A percentile compares a stretch with the other conserved stretches of the same genome.
These are phyloP conservation scores for Paecilomyces sp. DNA, from an alignment of 2,329 filamentous ascomycete genomes.

Conservation along the genomic window DNA sequence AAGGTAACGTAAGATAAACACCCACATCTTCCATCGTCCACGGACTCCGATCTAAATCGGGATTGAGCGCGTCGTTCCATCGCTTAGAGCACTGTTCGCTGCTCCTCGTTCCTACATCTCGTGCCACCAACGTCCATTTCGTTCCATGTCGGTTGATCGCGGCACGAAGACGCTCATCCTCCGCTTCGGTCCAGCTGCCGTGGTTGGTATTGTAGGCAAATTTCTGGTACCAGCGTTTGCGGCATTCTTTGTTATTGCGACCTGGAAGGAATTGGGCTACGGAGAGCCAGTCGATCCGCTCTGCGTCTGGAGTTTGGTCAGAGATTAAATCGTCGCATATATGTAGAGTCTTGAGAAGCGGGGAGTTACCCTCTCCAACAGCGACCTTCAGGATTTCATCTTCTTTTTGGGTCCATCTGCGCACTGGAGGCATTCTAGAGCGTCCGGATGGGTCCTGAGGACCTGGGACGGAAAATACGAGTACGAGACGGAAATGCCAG, in stretches of 20 bases:
- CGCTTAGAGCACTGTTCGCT: conserved; percentile 9
- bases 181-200: conserved; percentile 5
- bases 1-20: background rate
- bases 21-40: conserved; percentile 5
- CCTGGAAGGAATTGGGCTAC: conserved; percentile 7
- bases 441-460: no score
- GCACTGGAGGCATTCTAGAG: background rate
- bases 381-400: background rate
- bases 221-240: conserved; percentile 9
- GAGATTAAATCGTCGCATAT: background rate
- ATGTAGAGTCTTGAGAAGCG: background rate
- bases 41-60: conserved; percentile 6
- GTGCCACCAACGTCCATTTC: conserved; percentile 9
- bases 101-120: conserved; percentile 7
- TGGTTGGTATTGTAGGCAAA: conserved; percentile 7
- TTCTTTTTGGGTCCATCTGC: background rate
- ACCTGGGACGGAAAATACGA: no score
- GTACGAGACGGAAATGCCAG: no score
- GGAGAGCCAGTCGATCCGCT: conserved; percentile 7
- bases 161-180: conserved; percentile 6
- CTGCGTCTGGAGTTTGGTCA: conserved; percentile 2
- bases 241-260: conserved; percentile 9
- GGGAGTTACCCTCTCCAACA: background rate
- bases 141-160: conserved; percentile 7
- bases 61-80: conserved; percentile 9